Conservation (phyloP, 2,329 filamentous ascomycete species). For the Eurotiales sp. region DNA sequence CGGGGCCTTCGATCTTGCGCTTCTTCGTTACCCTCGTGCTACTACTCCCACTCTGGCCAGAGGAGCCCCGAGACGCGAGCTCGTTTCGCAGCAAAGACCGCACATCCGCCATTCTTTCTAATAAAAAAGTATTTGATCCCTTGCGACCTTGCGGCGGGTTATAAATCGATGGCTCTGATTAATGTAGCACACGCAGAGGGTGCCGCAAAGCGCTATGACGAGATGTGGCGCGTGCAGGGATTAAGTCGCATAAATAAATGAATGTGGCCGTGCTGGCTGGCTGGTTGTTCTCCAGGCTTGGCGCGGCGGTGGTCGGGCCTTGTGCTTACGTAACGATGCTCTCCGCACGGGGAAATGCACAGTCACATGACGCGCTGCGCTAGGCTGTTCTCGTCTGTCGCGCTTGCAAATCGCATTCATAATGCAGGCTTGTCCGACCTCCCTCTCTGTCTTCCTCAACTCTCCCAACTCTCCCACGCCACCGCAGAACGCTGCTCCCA, state of each 20-base stretch:
- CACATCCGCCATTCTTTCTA: slow-evolving; percentile 65
- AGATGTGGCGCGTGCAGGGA: slow-evolving; percentile 16
- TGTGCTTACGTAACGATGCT: not conserved
- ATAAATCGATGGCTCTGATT: not conserved
- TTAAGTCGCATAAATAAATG: not conserved
- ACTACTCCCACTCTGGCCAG: slow-evolving; percentile 49
- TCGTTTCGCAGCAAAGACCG: slow-evolving; percentile 75
- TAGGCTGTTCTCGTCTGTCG: slow-evolving; percentile 11
- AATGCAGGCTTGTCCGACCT: slow-evolving; percentile 13
- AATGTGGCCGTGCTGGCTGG: slow-evolving; percentile 5
- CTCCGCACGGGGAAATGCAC: not conserved
- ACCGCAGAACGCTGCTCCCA: no score
- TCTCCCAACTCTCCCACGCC: slow-evolving; percentile 6
- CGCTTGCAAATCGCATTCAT: slow-evolving; percentile 13
- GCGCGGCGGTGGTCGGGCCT: no score
- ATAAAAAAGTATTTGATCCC: not conserved
- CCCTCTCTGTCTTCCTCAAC: slow-evolving; percentile 7
- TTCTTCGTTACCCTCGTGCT: slow-evolving; percentile 47
- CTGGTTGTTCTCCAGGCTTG: no score
- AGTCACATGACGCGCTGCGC: slow-evolving; percentile 7
- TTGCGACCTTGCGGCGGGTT: not conserved
- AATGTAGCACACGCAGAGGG: no score
- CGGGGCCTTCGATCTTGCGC: slow-evolving; percentile 49
- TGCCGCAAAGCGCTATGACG: slow-evolving; percentile 11
- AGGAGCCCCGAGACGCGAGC: slow-evolving; percentile 68